Evolutionary conservation across 2,329 filamentous ascomycete genomes (phyloP).

Genomic region (Penicillium frequentans): DNA sequence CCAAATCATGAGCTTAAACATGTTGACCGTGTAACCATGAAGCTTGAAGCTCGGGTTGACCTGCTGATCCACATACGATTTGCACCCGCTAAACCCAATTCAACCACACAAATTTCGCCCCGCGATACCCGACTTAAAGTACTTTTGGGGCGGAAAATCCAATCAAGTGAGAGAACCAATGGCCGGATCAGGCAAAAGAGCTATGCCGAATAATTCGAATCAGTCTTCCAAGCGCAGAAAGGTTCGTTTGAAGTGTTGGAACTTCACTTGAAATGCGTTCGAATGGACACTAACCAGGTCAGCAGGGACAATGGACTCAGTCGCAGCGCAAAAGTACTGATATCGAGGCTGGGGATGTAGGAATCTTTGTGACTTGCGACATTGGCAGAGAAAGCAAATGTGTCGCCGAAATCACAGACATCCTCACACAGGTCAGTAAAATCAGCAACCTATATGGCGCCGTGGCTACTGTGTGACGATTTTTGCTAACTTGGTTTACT

Average conservation of each 20-base stretch:
- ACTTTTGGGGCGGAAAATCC: neutral
- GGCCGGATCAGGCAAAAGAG: conserved; percentile 31
- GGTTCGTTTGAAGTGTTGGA: conserved; percentile 19
- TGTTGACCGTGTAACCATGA: neutral
- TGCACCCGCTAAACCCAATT: conserved; percentile 20
- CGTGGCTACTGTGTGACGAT: neutral
- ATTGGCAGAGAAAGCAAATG: conserved; percentile 63
- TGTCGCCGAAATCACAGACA: conserved; percentile 56
- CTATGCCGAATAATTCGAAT: conserved; percentile 27
- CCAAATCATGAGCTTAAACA: neutral
- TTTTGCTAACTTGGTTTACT: conserved; percentile 3
- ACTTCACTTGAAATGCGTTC: neutral
- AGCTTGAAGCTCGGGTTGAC: conserved; percentile 3
- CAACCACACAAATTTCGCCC: conserved; percentile 22
- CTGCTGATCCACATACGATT: conserved; percentile 13
- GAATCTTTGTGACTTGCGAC: conserved; percentile 64
- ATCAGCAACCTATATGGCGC: neutral
- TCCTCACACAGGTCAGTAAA: conserved; percentile 56
- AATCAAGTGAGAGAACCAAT: conserved; percentile 16
- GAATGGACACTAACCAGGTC: neutral
- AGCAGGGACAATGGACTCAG: conserved; percentile 24
- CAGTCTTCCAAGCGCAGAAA: conserved; percentile 35
- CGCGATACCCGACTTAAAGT: conserved; percentile 5
- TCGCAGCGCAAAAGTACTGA: conserved; percentile 23
- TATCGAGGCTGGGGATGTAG: conserved; percentile 54